Evolutionary conservation across 2,329 filamentous ascomycete species (phyloP).

Genomic region (Davidsoniella virescens): DNA sequence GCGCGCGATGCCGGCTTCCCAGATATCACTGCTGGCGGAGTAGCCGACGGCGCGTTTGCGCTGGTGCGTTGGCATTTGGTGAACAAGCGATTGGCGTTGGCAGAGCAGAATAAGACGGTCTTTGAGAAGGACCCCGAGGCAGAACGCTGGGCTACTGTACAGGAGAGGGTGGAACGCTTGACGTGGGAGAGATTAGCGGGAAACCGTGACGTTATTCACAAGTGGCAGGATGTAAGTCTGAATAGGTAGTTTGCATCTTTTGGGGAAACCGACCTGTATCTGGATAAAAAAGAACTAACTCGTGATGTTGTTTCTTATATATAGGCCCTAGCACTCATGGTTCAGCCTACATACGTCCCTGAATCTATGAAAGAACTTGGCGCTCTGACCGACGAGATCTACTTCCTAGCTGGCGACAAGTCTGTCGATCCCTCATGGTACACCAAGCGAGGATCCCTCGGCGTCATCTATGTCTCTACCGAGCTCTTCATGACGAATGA

Average conservation of each 20-base stretch:
- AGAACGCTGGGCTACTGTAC: conserved; percentile 28
- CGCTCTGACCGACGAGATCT: conserved; percentile 78
- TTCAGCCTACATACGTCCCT: conserved; percentile 62
- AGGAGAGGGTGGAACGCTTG: conserved; percentile 51
- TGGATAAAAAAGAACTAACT: too few relatives aligned
- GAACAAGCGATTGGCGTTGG: conserved; percentile 46
- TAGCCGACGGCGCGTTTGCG: conserved; percentile 66
- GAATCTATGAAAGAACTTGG: conserved; percentile 64
- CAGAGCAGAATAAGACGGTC: conserved; percentile 22
- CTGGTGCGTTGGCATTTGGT: conserved; percentile 66
- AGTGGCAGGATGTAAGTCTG: conserved; percentile 68
- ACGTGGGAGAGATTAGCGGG: conserved; percentile 61
- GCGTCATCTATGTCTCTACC: conserved; percentile 48
- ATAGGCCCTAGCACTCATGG: conserved; percentile 79
- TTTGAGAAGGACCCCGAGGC: conserved; percentile 21
- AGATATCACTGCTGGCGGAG: conserved; percentile 68
- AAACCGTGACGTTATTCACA: conserved; percentile 54
- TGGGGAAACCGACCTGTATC: not conserved
- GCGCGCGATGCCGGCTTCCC: conserved; percentile 74
- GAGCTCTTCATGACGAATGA: conserved; percentile 95
- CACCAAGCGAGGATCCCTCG: conserved; percentile 39
- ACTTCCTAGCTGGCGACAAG: conserved; percentile 67
- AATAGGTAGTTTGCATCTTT: not conserved
- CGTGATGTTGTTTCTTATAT: not conserved
- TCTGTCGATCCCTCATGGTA: conserved; percentile 85